Evolutionary conservation across 352 stramenopile genomes (phyloP).

Genomic region (Pythium oligandrum): DNA sequence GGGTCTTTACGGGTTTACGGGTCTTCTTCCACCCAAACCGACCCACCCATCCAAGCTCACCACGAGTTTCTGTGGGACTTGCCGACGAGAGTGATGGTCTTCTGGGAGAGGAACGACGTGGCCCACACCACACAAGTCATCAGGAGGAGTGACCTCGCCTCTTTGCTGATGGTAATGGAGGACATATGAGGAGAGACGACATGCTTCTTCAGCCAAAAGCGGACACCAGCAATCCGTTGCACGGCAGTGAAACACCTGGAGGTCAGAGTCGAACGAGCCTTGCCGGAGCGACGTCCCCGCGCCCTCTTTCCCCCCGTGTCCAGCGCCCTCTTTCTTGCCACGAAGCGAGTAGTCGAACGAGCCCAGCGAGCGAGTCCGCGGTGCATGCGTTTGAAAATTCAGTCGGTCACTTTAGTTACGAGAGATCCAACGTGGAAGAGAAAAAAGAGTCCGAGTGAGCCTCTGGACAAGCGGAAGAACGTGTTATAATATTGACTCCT

Average conservation of each 20-base stretch:
- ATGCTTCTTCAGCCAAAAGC: slow-evolving; percentile 18
- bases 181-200: slow-evolving; percentile 4
- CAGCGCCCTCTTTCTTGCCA: slow-evolving; percentile 1
- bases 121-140: slow-evolving; percentile 8
- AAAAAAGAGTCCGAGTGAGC: slow-evolving; percentile 47
- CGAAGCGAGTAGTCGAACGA: not conserved
- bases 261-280: not conserved
- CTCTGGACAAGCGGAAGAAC: slow-evolving; percentile 22
- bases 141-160: not conserved
- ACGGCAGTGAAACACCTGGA: no score
- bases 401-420: slow-evolving; percentile 57
- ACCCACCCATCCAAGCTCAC: no score
- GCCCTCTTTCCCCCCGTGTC: not conserved
- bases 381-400: slow-evolving; percentile 88
- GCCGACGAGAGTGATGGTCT: slow-evolving; percentile 9
- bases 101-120: slow-evolving; percentile 7
- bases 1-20: no score
- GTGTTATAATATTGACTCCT: slow-evolving; percentile 22
- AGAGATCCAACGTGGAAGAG: slow-evolving; percentile 71
- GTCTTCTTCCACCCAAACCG: no score
- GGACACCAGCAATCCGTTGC: no score
- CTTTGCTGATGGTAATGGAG: no score
- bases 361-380: slow-evolving; percentile 26
- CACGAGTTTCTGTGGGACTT: no score
- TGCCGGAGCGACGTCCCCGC: not conserved